phyloP scores from a whole-genome alignment of 768 basidiomycete species.

The Kwoniella dejecticola region DNA sequence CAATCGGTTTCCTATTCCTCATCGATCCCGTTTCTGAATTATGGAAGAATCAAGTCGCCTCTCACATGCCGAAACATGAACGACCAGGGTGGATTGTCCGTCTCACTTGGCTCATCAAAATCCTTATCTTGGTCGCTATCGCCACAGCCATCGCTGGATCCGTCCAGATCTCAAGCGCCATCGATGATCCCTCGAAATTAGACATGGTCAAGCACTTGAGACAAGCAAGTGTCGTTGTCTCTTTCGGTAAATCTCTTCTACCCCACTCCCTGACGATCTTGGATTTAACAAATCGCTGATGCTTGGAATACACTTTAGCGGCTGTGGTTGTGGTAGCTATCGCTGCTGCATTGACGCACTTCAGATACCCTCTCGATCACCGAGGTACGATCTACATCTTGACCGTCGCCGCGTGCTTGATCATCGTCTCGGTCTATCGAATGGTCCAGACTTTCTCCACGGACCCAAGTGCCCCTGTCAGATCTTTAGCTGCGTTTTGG shows the following conservation, averaged over 20 bases:
- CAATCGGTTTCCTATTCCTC: slow-evolving; percentile 37
- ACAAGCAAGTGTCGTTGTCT: slow-evolving; percentile 16
- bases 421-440: slow-evolving; percentile 25
- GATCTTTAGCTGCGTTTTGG: slow-evolving; percentile 24
- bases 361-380: slow-evolving; percentile 15
- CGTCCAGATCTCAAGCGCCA: slow-evolving; percentile 9
- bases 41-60: slow-evolving; percentile 25
- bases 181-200: slow-evolving; percentile 11
- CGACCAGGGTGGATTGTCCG: slow-evolving; percentile 24
- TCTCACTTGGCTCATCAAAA: slow-evolving; percentile 6
- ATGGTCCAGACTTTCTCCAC: slow-evolving; percentile 17
- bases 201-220: slow-evolving; percentile 21
- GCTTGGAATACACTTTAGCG: not conserved
- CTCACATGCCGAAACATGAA: slow-evolving; percentile 8
- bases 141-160: slow-evolving; percentile 24
- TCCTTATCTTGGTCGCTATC: slow-evolving; percentile 19
- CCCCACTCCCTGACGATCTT: too few relatives aligned
- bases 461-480: slow-evolving; percentile 1
- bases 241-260: slow-evolving; percentile 28
- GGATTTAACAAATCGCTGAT: too few relatives aligned
- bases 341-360: slow-evolving; percentile 8
- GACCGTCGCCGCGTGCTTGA: not conserved
- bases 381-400: slow-evolving; percentile 20
- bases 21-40: slow-evolving; percentile 27
- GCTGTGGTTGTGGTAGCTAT: not conserved